Evolutionary conservation across 257 asterid species (phyloP).

Genomic region (Gentiana macrophylla): DNA sequence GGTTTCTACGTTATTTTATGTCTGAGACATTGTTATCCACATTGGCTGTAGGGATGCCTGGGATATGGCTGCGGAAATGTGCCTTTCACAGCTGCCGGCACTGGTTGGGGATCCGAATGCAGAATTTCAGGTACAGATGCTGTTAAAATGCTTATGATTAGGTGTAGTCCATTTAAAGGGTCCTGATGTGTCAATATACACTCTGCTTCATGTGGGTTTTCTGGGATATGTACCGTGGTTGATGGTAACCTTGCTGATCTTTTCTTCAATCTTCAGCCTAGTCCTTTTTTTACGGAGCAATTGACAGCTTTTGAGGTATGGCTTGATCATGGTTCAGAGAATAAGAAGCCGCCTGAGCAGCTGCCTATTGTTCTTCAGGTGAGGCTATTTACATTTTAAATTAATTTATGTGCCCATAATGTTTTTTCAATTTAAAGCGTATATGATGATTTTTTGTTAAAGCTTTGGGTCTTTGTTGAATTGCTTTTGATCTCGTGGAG

Average conservation of each 20-base stretch:
- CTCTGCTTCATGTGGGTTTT: neutral
- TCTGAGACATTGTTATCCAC: neutral
- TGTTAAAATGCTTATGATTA: too few species aligned
- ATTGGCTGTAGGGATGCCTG: slow-evolving; percentile 84
- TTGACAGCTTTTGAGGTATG: slow-evolving; percentile 98
- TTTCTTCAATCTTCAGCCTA: slow-evolving; percentile 50
- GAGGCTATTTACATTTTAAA: slow-evolving; percentile 11
- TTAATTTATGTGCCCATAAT: too few species aligned
- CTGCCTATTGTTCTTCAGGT: slow-evolving; percentile 99
- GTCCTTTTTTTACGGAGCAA: slow-evolving; percentile 75
- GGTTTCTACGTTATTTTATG: neutral
- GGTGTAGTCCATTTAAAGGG: too few species aligned
- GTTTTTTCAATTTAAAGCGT: too few species aligned
- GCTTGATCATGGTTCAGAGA: slow-evolving; percentile 99
- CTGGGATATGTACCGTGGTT: neutral
- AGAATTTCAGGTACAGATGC: slow-evolving; percentile 69
- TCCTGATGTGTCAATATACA: neutral
- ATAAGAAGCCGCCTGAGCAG: slow-evolving; percentile 95
- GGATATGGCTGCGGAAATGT: slow-evolving; percentile 99
- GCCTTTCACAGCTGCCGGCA: slow-evolving; percentile 94
- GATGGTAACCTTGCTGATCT: neutral
- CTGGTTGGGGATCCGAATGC: slow-evolving; percentile 87
- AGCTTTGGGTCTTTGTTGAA: too few species aligned
- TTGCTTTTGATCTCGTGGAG: too few species aligned
- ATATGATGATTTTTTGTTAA: too few species aligned